Conservation (phyloP, 2,329 filamentous ascomycete genomes). For the Pseudocercospora musae region DNA sequence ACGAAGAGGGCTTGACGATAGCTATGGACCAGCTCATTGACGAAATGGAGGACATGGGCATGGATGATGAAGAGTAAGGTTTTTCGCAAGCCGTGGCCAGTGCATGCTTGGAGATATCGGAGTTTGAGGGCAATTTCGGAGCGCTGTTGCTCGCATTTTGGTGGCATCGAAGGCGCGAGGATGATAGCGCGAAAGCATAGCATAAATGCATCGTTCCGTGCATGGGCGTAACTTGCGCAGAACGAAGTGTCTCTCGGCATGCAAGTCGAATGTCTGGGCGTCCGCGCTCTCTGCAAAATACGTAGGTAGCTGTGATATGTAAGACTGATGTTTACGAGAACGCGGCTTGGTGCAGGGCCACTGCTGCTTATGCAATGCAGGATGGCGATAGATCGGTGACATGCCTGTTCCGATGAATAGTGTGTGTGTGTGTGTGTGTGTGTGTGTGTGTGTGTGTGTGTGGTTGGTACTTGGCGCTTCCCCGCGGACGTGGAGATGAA, state of each 20-base stretch:
- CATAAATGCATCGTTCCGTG: not conserved
- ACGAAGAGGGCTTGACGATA: slow-evolving; percentile 52
- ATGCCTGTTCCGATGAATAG: no score
- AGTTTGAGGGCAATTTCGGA: not conserved
- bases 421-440: not conserved
- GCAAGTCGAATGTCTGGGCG: not conserved
- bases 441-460: not conserved
- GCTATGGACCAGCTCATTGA: slow-evolving; percentile 67
- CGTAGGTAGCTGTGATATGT: not conserved
- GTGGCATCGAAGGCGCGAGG: not conserved
- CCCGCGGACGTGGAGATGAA: not conserved
- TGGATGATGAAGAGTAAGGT: slow-evolving; percentile 51
- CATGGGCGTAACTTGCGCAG: not conserved
- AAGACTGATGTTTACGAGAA: not conserved
- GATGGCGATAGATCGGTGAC: not conserved
- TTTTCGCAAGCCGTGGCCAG: not conserved
- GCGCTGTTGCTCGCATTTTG: not conserved
- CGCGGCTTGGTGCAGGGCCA: not conserved
- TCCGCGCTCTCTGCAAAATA: not conserved
- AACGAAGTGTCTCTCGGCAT: not conserved
- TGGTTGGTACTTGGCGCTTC: not conserved
- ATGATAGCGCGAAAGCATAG: not conserved
- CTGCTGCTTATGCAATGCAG: not conserved
- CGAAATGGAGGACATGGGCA: slow-evolving; percentile 84
- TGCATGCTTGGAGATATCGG: not conserved